These are phyloP conservation scores for Heliamphora pulchella DNA, from an alignment of 179 eudicot species.

Conservation along the genomic window DNA sequence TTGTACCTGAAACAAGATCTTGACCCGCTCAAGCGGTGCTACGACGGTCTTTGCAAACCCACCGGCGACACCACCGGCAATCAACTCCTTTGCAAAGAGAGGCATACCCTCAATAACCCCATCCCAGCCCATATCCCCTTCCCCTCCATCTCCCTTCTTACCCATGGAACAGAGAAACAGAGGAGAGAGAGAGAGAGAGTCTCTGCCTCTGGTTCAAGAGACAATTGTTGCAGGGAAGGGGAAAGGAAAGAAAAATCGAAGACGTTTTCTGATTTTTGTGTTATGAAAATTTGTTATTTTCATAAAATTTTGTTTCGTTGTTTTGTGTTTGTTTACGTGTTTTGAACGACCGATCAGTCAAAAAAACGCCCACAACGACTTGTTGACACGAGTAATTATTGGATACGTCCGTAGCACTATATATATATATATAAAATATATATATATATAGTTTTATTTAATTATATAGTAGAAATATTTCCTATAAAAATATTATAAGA, in stretches of 20 bases:
- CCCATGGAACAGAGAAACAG: conserved; percentile 14
- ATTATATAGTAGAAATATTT: too few relatives aligned
- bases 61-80: conserved; percentile 93
- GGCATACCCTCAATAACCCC: conserved; percentile 51
- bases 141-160: conserved; percentile 26
- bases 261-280: neutral
- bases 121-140: conserved; percentile 16
- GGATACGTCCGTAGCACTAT: neutral
- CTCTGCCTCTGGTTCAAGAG: neutral
- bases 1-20: conserved; percentile 82
- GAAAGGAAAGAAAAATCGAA: neutral
- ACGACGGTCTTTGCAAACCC: conserved; percentile 85
- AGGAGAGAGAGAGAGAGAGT: conserved; percentile 1
- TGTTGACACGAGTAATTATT: too few relatives aligned
- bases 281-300: neutral
- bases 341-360: neutral
- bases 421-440: too few relatives aligned
- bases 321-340: too few relatives aligned
- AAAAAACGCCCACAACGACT: too few relatives aligned
- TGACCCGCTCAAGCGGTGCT: conserved; percentile 91
- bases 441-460: too few relatives aligned
- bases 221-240: neutral
- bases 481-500: too few relatives aligned
- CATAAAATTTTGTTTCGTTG: too few relatives aligned
- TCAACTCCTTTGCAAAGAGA: conserved; percentile 59